phyloP scores from a whole-genome alignment of 768 basidiomycete genomes.

The Asterophora parasitica region DNA sequence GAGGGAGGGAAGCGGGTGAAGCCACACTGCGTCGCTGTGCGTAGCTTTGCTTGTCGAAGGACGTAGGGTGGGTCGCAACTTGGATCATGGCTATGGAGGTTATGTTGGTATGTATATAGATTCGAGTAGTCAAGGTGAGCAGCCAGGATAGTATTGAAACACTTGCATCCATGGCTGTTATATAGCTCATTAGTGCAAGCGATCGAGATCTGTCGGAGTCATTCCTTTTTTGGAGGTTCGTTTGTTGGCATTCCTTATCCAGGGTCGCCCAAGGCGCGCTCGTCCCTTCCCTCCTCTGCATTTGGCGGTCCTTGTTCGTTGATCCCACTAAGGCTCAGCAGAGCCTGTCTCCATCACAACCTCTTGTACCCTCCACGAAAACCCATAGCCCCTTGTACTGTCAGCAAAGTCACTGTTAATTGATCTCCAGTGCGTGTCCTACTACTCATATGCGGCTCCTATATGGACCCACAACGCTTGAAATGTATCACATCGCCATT shows the following conservation, averaged over 20 bases:
- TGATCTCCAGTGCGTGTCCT: not conserved
- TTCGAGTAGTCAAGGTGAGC: too few species aligned
- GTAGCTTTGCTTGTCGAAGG: slow-evolving; percentile 36
- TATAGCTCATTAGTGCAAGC: slow-evolving; percentile 24
- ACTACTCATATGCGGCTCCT: slow-evolving; percentile 6
- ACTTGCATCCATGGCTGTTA: slow-evolving; percentile 10
- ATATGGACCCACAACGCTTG: slow-evolving; percentile 15
- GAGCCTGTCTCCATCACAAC: slow-evolving; percentile 24
- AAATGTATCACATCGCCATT: not conserved
- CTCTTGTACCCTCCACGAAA: slow-evolving; percentile 20
- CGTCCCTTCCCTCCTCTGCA: slow-evolving; percentile 18
- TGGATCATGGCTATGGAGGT: slow-evolving; percentile 36
- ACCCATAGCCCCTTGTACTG: slow-evolving; percentile 5
- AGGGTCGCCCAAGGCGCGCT: slow-evolving; percentile 16
- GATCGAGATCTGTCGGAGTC: slow-evolving; percentile 29
- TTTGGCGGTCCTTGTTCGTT: slow-evolving; percentile 27
- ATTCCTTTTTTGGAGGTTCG: slow-evolving; percentile 32
- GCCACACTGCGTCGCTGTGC: slow-evolving; percentile 25
- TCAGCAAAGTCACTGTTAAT: not conserved
- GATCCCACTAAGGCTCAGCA: slow-evolving; percentile 3
- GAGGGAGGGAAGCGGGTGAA: slow-evolving; percentile 14
- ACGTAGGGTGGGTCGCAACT: slow-evolving; percentile 39
- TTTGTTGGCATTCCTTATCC: slow-evolving; percentile 32
- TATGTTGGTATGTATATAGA: slow-evolving; percentile 5
- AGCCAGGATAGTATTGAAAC: slow-evolving; percentile 2